Evolutionary conservation across 345 rosid species (phyloP).

Genomic region (Streptanthus diversifolius): DNA sequence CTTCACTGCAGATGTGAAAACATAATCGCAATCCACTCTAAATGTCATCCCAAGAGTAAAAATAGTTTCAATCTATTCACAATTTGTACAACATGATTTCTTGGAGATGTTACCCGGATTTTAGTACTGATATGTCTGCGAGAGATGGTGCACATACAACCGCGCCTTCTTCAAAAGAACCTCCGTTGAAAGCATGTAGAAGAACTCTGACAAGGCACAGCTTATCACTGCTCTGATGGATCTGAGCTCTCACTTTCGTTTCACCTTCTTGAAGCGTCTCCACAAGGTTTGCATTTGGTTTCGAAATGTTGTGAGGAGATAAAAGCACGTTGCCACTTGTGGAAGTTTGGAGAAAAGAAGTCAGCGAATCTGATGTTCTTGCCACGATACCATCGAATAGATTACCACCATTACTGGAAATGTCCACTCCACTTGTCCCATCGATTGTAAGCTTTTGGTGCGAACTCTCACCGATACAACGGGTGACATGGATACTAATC

Average conservation of each 20-base stretch:
- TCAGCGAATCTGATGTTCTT: constrained; percentile 52
- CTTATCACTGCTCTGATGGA: constrained; percentile 36
- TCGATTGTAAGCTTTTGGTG: constrained; percentile 22
- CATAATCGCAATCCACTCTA: not conserved
- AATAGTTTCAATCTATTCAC: not conserved
- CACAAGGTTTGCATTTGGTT: constrained; percentile 26
- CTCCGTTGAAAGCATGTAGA: constrained; percentile 70
- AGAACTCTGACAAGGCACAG: constrained; percentile 70
- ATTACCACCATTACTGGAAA: constrained; percentile 15
- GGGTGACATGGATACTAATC: constrained; percentile 45
- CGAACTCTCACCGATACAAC: constrained; percentile 21
- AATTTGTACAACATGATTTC: not conserved
- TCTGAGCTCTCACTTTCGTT: constrained; percentile 29
- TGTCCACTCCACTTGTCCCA: constrained; percentile 11
- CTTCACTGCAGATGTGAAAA: constrained; percentile 39
- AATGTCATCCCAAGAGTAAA: not conserved
- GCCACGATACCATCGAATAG: constrained; percentile 50
- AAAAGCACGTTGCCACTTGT: constrained; percentile 39
- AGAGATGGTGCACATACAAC: constrained; percentile 62
- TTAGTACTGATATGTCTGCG: constrained; percentile 49
- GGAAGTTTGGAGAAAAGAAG: constrained; percentile 39
- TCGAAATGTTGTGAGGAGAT: constrained; percentile 39
- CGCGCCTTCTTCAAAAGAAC: constrained; percentile 80
- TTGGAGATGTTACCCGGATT: constrained; percentile 52
- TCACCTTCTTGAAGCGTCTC: constrained; percentile 26